phyloP scores from a whole-genome alignment of 306 rosid genomes.

The Medicago ruthenica region DNA sequence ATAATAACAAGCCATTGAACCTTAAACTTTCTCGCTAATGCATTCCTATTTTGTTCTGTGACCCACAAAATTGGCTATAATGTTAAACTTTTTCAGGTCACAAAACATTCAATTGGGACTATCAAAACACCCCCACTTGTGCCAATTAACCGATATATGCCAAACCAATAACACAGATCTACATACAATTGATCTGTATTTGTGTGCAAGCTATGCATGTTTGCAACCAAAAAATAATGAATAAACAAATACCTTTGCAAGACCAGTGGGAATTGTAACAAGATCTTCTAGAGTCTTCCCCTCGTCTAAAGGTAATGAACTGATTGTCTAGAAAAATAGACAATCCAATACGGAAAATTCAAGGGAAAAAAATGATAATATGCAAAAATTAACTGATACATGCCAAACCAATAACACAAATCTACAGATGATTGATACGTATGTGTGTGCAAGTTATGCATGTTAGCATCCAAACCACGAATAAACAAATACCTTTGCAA shows the following conservation, averaged over 20 bases:
- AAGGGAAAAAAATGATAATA: not conserved
- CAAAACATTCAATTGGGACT: not conserved
- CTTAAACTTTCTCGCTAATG: not conserved
- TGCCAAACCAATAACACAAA: constrained; percentile 24
- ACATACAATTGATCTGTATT: constrained; percentile 21
- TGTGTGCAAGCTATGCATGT: constrained; percentile 4
- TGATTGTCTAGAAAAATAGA: constrained; percentile 32
- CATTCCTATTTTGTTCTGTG: not conserved
- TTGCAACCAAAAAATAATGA: constrained; percentile 28
- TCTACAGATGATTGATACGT: constrained; percentile 16
- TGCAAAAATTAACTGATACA: constrained; percentile 30
- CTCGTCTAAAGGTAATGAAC: constrained; percentile 34
- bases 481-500: constrained; percentile 69
- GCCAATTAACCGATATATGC: constrained; percentile 15
- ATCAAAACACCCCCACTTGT: too few species aligned
- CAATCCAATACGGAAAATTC: constrained; percentile 15
- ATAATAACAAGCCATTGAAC: not conserved
- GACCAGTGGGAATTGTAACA: constrained; percentile 33
- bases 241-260: constrained; percentile 34
- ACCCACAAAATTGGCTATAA: not conserved
- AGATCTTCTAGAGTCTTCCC: constrained; percentile 35
- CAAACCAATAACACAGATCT: constrained; percentile 30
- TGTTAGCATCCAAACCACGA: constrained; percentile 21
- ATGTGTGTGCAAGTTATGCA: not conserved
- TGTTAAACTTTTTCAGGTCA: not conserved